These are phyloP conservation scores for Tylopilus subfusipes DNA, from an alignment of 768 basidiomycete species.

Conservation along the genomic window DNA sequence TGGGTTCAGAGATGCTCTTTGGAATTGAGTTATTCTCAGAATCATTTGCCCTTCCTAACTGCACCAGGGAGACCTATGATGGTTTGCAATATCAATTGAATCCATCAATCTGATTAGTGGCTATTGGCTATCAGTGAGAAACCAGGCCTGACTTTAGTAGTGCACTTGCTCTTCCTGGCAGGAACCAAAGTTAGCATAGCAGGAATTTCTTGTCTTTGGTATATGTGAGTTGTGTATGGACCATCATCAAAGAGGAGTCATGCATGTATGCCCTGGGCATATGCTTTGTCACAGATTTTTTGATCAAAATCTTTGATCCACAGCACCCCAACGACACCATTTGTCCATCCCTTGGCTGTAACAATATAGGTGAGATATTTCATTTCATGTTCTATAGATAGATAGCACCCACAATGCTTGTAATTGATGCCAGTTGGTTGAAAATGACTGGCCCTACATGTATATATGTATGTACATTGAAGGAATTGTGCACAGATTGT, in stretches of 20 bases:
- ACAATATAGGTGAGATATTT: background rate
- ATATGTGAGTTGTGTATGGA: background rate
- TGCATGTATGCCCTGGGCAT: background rate
- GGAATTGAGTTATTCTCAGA: no score
- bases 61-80: no score
- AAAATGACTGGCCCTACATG: background rate
- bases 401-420: background rate
- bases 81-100: no score
- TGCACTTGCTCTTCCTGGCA: no score
- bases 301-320: background rate
- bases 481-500: background rate
- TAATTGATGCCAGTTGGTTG: background rate
- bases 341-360: background rate
- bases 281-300: background rate
- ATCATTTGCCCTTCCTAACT: no score
- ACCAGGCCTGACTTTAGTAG: no score
- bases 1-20: no score
- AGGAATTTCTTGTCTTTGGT: no score
- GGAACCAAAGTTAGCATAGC: no score
- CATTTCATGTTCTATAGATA: no score
- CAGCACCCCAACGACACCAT: background rate
- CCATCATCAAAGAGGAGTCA: background rate
- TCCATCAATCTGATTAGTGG: no score
- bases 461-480: background rate
- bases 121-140: no score